Conservation (phyloP, 106 monocot genomes). For the Triglochin maritima region DNA sequence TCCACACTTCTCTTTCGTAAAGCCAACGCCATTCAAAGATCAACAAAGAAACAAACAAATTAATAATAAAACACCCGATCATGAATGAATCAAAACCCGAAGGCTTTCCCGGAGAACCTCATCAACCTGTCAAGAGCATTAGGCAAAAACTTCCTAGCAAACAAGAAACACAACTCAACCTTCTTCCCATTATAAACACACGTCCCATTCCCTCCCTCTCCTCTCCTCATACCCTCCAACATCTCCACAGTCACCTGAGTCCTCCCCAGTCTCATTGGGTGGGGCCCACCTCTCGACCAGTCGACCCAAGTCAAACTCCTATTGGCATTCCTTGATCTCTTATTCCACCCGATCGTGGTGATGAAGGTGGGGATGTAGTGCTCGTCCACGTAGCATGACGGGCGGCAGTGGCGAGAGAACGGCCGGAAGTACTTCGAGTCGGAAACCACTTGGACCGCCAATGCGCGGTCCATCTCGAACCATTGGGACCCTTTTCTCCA, state of each 20-base stretch:
- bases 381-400: constrained; percentile 53
- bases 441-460: constrained; percentile 9
- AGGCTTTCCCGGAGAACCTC: constrained; percentile 25
- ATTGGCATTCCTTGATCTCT: constrained; percentile 20
- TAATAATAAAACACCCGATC: no score
- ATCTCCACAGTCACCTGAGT: constrained; percentile 38
- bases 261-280: constrained; percentile 47
- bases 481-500: constrained; percentile 28
- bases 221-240: constrained; percentile 41
- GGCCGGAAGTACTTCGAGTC: constrained; percentile 25
- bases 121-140: constrained; percentile 41
- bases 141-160: constrained; percentile 78
- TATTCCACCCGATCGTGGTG: constrained; percentile 2
- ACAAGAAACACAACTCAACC: constrained; percentile 52
- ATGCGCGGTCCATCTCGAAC: constrained; percentile 14
- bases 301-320: constrained; percentile 84
- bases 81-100: constrained; percentile 7
- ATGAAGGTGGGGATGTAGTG: constrained; percentile 73
- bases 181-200: constrained; percentile 60
- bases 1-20: no score
- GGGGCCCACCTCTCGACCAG: constrained; percentile 48
- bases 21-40: background rate
- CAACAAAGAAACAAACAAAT: background rate
- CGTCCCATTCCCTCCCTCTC: constrained; percentile 7
- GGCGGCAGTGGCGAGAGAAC: constrained; percentile 34